Conservation (phyloP, 2,329 filamentous ascomycete genomes). For the Blumeriella jaapii region DNA sequence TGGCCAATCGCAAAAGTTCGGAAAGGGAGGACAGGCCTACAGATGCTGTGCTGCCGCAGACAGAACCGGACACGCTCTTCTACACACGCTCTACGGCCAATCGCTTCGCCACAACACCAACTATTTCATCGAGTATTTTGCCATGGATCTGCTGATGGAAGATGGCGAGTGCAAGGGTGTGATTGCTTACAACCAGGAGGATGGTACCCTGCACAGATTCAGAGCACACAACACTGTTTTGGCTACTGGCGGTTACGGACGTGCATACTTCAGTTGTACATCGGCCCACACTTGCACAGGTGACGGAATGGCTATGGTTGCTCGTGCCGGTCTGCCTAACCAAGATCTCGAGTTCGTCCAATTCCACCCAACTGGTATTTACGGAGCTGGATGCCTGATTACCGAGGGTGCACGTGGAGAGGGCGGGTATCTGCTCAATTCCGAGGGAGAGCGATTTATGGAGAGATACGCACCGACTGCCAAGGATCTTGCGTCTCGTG, state of each 20-base stretch:
- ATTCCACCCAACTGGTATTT: constrained; percentile 98
- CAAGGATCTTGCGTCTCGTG: constrained; percentile 92
- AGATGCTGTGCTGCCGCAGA: constrained; percentile 85
- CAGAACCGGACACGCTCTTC: constrained; percentile 90
- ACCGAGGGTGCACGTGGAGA: constrained; percentile 97
- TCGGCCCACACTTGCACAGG: constrained; percentile 97
- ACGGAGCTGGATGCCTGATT: constrained; percentile 94
- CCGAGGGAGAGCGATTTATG: constrained; percentile 98
- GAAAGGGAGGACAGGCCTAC: constrained; percentile 97
- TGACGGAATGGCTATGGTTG: constrained; percentile 99
- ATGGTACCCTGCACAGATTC: constrained; percentile 95
- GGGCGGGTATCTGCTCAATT: constrained; percentile 95
- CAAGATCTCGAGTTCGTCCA: constrained; percentile 99
- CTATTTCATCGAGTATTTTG: constrained; percentile 99
- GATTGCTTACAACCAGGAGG: constrained; percentile 96
- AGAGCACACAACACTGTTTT: constrained; percentile 92
- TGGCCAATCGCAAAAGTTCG: constrained; percentile 89
- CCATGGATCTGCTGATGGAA: constrained; percentile 93
- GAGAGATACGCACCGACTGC: constrained; percentile 95
- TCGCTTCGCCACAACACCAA: constrained; percentile 96
- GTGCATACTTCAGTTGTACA: constrained; percentile 96
- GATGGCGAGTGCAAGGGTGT: constrained; percentile 94
- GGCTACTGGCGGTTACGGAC: constrained; percentile 93
- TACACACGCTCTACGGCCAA: constrained; percentile 97
- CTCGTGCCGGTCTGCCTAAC: constrained; percentile 92